Conservation (phyloP, 306 rosid species). For the Hylodesmum podocarpum region DNA sequence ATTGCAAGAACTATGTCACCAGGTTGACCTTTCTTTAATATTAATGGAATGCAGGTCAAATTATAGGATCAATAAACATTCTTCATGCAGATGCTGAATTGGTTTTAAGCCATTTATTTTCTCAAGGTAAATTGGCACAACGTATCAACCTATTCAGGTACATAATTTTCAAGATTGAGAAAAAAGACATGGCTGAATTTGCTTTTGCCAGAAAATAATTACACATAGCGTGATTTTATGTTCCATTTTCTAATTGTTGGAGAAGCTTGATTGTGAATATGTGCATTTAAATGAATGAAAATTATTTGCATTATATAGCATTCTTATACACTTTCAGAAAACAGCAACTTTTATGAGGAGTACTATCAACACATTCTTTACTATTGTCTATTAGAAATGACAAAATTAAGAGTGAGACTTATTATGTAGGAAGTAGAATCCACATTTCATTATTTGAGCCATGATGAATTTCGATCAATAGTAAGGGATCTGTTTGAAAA, state of each 20-base stretch:
- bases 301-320: neutral
- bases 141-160: constrained; percentile 6
- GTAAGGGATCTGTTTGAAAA: neutral
- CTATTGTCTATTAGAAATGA: neutral
- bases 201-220: constrained; percentile 5
- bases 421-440: neutral
- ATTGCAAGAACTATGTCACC: constrained; percentile 21
- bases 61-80: neutral
- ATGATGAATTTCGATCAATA: neutral
- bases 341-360: neutral
- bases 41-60: constrained; percentile 3
- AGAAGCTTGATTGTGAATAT: neutral
- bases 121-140: constrained; percentile 3
- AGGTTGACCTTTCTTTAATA: neutral
- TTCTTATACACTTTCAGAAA: neutral
- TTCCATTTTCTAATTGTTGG: neutral
- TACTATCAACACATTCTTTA: neutral
- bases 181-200: neutral
- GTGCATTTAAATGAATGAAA: constrained; percentile 6
- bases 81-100: neutral
- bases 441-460: neutral
- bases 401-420: neutral
- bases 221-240: neutral
- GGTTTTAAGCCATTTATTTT: neutral
- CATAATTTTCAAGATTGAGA: constrained; percentile 17